Conservation (phyloP, 2,329 filamentous ascomycete genomes). For the Tolypocladium sp. region DNA sequence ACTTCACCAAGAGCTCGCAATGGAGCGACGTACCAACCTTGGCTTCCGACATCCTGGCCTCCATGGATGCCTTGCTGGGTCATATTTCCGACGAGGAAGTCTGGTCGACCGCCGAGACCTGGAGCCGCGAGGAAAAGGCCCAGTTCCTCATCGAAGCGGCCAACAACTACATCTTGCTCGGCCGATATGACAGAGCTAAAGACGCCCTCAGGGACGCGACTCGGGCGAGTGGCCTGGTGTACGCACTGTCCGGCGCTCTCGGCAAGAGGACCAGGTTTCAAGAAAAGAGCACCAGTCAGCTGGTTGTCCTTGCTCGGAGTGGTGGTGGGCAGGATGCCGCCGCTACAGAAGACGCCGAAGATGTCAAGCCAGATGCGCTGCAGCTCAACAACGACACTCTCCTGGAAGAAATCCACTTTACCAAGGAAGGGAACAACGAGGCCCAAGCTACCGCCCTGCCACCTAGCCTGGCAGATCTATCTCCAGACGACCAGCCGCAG, state of each 20-base stretch:
- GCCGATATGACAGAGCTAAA: conserved; percentile 66
- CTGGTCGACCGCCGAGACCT: conserved; percentile 25
- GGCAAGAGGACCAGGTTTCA: conserved; percentile 81
- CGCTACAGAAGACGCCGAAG: conserved; percentile 10
- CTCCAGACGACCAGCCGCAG: conserved; percentile 73
- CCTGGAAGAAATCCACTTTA: conserved; percentile 78
- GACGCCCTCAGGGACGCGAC: conserved; percentile 62
- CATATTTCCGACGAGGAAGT: conserved; percentile 26
- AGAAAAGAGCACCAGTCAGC: conserved; percentile 71
- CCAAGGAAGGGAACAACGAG: conserved; percentile 37
- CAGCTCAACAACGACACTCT: conserved; percentile 88
- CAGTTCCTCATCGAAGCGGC: conserved; percentile 75
- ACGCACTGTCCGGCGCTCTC: conserved; percentile 74
- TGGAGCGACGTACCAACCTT: conserved; percentile 52
- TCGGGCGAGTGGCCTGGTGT: conserved; percentile 60
- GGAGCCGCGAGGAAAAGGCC: conserved; percentile 43
- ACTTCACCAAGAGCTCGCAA: conserved; percentile 46
- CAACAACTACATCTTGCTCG: conserved; percentile 75
- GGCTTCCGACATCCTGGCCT: conserved; percentile 36
- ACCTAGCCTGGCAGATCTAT: conserved; percentile 49
- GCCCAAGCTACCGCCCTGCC: conserved; percentile 41
- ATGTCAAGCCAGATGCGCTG: conserved; percentile 53
- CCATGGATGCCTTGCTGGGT: conserved; percentile 30
- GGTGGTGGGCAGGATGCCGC: conserved; percentile 24
- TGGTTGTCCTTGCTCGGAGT: conserved; percentile 85